Conservation (phyloP, 257 asterid species). For the Gardenia jasminoides region DNA sequence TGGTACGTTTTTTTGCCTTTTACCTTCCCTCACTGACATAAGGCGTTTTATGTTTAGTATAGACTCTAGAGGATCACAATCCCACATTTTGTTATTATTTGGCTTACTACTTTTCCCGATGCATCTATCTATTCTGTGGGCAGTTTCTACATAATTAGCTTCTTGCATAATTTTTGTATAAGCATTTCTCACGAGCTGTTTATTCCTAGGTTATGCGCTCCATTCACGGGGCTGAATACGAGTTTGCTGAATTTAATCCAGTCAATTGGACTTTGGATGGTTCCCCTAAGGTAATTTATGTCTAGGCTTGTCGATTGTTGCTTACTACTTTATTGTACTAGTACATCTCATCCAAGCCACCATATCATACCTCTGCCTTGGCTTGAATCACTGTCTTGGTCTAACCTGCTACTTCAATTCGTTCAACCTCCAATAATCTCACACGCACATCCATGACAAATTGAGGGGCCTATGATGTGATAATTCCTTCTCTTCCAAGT, state of each 20-base stretch:
- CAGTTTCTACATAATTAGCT: background rate
- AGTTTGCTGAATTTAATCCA: conserved; percentile 61
- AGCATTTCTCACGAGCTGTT: background rate
- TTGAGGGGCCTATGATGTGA: background rate
- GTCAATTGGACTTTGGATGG: conserved; percentile 57
- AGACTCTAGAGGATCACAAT: background rate
- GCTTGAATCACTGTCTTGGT: background rate
- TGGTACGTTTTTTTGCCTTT: conserved; percentile 39
- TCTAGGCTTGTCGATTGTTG: background rate
- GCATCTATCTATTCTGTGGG: background rate
- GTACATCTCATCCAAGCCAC: background rate
- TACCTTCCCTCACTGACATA: too few species aligned
- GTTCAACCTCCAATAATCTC: background rate
- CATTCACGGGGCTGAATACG: conserved; percentile 63
- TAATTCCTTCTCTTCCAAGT: background rate
- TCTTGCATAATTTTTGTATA: background rate
- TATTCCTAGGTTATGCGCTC: conserved; percentile 68
- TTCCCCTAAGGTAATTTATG: conserved; percentile 61
- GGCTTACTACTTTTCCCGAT: background rate
- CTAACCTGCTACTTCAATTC: background rate
- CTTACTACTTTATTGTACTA: background rate
- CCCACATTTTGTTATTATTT: background rate
- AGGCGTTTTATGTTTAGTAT: too few species aligned
- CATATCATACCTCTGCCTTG: background rate
- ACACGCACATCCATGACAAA: background rate